Conservation (phyloP, 257 asterid species). For the Handroanthus guayacan region DNA sequence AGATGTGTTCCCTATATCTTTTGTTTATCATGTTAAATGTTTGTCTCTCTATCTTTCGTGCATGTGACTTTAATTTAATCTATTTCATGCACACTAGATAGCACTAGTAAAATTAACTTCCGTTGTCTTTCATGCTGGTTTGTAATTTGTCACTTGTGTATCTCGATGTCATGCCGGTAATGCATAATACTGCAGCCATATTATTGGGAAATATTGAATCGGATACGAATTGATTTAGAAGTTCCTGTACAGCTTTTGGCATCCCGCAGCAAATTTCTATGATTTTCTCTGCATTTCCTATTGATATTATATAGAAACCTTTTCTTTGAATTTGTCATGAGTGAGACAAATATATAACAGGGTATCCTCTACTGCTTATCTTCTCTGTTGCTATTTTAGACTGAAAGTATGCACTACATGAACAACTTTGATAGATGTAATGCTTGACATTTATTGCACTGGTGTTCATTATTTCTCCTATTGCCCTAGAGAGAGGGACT, state of each 20-base stretch:
- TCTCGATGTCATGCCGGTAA: not conserved
- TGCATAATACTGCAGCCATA: constrained; percentile 7
- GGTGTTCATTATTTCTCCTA: constrained; percentile 2
- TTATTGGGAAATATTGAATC: constrained; percentile 11
- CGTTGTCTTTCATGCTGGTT: not conserved
- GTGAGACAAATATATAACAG: not conserved
- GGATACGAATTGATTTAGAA: not conserved
- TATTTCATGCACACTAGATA: not conserved
- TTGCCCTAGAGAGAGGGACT: not conserved
- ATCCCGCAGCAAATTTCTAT: not conserved
- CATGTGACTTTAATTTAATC: not conserved
- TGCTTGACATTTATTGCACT: not conserved
- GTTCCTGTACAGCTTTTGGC: not conserved
- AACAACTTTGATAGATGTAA: not conserved
- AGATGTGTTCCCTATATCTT: not conserved
- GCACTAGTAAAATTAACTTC: not conserved
- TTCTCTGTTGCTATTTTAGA: not conserved
- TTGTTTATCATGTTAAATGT: not conserved
- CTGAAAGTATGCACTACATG: not conserved
- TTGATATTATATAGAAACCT: not conserved
- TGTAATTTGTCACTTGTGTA: not conserved
- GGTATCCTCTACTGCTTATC: constrained; percentile 3
- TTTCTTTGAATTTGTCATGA: not conserved
- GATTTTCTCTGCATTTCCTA: not conserved
- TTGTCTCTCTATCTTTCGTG: not conserved